Conservation (phyloP, 495 filamentous ascomycete genomes). For the Penicillium ochrochloron region DNA sequence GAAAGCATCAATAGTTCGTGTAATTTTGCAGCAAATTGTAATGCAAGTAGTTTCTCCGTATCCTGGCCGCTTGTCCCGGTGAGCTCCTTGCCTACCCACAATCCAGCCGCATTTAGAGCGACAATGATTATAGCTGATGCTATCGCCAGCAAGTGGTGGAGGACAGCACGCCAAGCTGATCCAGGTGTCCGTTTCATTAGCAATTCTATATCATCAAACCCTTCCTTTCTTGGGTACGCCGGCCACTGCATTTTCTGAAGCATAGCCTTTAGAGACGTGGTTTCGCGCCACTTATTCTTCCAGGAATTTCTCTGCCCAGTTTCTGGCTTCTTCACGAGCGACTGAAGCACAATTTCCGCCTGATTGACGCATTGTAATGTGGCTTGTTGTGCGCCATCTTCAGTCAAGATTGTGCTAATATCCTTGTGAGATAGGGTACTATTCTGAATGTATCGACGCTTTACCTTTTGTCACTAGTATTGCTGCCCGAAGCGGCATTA, state of each 20-base stretch:
- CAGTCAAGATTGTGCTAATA: neutral
- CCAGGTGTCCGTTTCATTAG: neutral
- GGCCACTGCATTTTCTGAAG: neutral
- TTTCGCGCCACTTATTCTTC: neutral
- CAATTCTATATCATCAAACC: neutral
- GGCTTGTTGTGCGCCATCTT: slow-evolving; percentile 1
- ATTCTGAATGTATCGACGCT: neutral
- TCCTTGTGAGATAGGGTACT: slow-evolving; percentile 1
- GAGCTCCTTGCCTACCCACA: slow-evolving; percentile 16
- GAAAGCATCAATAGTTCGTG: slow-evolving; percentile 33
- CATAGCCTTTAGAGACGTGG: neutral
- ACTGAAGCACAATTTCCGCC: neutral
- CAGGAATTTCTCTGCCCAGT: neutral
- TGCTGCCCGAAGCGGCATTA: neutral
- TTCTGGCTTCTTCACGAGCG: neutral
- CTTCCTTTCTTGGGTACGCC: neutral
- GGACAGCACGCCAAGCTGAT: neutral
- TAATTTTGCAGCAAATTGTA: slow-evolving; percentile 31
- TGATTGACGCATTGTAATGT: neutral
- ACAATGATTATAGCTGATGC: slow-evolving; percentile 3
- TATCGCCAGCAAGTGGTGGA: slow-evolving; percentile 4
- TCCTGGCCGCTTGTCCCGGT: slow-evolving; percentile 15
- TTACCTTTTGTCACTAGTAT: slow-evolving; percentile 1
- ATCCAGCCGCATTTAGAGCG: slow-evolving; percentile 13
- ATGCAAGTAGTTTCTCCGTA: slow-evolving; percentile 14